Percentiles rank a stretch among this genome's conserved stretches.
Evolutionary conservation across 2,329 filamentous ascomycete species (phyloP).

Genomic region (Lachnellula cervina): DNA sequence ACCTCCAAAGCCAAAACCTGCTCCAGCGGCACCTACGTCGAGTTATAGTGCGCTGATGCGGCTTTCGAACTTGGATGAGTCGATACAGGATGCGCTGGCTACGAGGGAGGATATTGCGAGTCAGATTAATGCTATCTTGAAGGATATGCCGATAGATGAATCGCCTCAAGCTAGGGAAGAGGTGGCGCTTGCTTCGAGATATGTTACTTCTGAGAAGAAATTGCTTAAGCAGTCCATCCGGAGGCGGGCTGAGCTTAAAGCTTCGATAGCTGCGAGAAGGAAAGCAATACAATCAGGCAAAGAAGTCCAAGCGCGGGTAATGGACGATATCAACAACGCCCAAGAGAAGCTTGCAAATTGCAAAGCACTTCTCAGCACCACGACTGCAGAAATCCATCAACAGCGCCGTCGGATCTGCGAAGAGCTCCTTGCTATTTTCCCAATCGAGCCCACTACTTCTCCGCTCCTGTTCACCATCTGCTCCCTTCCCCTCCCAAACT

Average conservation of each 20-base stretch:
- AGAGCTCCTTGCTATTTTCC: slow-evolving; percentile 73
- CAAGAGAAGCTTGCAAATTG: slow-evolving; percentile 54
- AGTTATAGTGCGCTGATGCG: slow-evolving; percentile 87
- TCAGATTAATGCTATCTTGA: slow-evolving; percentile 66
- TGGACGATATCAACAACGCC: slow-evolving; percentile 58
- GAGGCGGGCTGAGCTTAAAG: slow-evolving; percentile 61
- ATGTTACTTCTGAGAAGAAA: slow-evolving; percentile 60
- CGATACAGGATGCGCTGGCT: slow-evolving; percentile 81
- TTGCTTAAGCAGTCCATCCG: slow-evolving; percentile 57
- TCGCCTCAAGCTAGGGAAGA: slow-evolving; percentile 47
- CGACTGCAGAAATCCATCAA: slow-evolving; percentile 66
- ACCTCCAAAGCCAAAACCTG: slow-evolving; percentile 44
- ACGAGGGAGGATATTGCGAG: slow-evolving; percentile 68
- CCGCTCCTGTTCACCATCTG: slow-evolving; percentile 82
- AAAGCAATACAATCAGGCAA: slow-evolving; percentile 63
- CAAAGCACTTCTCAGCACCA: slow-evolving; percentile 49
- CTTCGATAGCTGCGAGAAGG: slow-evolving; percentile 60
- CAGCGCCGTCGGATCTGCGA: slow-evolving; percentile 85
- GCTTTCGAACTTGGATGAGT: slow-evolving; percentile 81
- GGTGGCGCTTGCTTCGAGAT: slow-evolving; percentile 44
- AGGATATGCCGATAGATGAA: slow-evolving; percentile 37
- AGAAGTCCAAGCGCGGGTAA: slow-evolving; percentile 52
- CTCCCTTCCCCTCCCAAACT: slow-evolving; percentile 73
- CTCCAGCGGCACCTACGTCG: slow-evolving; percentile 55
- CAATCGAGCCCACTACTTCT: slow-evolving; percentile 62